phyloP scores from a whole-genome alignment of 192 early-diverging fungal genomes.

The Coemansia sp. region DNA sequence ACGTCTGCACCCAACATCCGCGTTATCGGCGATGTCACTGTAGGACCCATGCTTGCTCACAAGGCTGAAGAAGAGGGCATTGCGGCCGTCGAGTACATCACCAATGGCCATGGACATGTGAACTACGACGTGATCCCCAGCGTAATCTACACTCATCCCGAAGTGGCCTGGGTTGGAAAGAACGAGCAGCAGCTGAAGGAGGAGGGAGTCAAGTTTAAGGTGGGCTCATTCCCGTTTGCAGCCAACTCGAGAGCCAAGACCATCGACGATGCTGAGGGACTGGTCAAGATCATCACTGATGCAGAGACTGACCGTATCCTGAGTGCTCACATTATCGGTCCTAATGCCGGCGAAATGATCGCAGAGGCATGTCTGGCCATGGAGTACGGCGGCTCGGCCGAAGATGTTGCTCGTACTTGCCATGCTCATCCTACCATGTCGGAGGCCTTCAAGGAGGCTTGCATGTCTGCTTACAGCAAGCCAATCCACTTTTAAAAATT shows the following conservation, averaged over 20 bases:
- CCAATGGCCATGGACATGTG: constrained; percentile 91
- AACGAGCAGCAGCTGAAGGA: constrained; percentile 92
- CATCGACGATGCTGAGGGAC: constrained; percentile 89
- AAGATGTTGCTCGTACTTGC: constrained; percentile 96
- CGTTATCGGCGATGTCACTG: constrained; percentile 95
- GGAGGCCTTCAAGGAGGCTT: constrained; percentile 98
- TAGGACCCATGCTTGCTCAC: constrained; percentile 98
- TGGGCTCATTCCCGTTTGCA: constrained; percentile 91
- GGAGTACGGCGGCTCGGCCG: constrained; percentile 97
- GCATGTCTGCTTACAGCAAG: constrained; percentile 84
- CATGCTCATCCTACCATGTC: constrained; percentile 96
- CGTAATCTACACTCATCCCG: constrained; percentile 97
- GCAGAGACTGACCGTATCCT: constrained; percentile 93
- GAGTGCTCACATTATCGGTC: constrained; percentile 97
- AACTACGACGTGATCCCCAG: constrained; percentile 98
- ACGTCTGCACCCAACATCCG: constrained; percentile 85
- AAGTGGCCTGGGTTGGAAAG: constrained; percentile 98
- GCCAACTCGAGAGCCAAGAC: constrained; percentile 99
- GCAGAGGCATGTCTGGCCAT: constrained; percentile 95
- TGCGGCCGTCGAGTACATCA: constrained; percentile 92
- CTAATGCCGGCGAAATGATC: constrained; percentile 99
- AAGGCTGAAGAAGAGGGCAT: constrained; percentile 99
- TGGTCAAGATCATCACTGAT: constrained; percentile 96
- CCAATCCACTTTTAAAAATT: constrained; percentile 66
- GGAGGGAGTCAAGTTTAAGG: constrained; percentile 79